Conservation (phyloP, 2,329 filamentous ascomycete genomes). For the Scedosporium minutisporum region DNA sequence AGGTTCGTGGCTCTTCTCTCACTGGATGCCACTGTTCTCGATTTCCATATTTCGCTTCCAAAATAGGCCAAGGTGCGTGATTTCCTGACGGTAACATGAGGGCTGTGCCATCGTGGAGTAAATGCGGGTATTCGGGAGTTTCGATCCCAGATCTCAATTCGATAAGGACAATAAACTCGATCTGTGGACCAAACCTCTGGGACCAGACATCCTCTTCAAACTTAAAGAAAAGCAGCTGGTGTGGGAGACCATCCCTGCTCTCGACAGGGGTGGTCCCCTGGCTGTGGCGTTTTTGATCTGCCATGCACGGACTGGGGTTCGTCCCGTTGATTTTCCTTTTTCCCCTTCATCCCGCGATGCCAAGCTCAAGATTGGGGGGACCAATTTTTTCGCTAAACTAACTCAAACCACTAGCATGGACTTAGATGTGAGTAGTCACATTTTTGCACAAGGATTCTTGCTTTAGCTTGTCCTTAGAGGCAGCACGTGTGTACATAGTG, state of each 20-base stretch:
- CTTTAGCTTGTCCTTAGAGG: no score
- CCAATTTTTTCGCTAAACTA: neutral
- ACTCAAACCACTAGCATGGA: no score
- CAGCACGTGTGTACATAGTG: no score
- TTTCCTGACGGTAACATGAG: neutral
- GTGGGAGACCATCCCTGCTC: slow-evolving; percentile 3
- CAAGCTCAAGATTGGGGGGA: neutral
- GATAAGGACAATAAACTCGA: neutral
- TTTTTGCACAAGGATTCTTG: no score
- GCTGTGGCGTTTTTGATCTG: neutral
- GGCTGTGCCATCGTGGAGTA: neutral
- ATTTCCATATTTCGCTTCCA: neutral
- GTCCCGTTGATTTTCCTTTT: slow-evolving; percentile 1
- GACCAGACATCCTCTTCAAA: neutral
- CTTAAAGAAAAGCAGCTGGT: slow-evolving; percentile 1
- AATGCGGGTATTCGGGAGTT: neutral
- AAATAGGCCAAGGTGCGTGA: neutral
- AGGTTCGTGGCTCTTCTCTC: no score
- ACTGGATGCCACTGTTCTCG: neutral
- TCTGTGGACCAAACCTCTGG: neutral
- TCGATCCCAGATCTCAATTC: neutral
- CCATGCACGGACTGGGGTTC: slow-evolving; percentile 5
- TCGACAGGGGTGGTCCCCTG: slow-evolving; percentile 2
- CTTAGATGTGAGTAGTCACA: no score
- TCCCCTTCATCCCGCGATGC: neutral